Evolutionary conservation across 192 early-diverging fungal species (phyloP), one percentile per base, ranked within the genome.

Genomic region (Coemansia sp.): DNA sequence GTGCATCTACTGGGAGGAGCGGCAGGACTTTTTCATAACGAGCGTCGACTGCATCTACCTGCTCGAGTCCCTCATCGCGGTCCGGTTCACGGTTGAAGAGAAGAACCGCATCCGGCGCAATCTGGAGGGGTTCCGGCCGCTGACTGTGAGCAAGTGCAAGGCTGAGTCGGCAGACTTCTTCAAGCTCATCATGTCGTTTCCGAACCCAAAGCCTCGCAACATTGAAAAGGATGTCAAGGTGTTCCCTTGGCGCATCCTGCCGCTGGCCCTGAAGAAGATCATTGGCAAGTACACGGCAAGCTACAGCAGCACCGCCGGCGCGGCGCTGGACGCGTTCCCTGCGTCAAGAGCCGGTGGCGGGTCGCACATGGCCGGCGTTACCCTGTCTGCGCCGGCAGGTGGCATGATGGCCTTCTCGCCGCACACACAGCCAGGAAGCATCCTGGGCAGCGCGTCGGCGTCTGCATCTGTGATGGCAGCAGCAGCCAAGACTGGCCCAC

Each of bases 151-250:
- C 64, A 91, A 91, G 67, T 85, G 84, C 60, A 89, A 90, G 65
- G 69, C 85, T 3, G 86, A 91, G n/a, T 86, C 85, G 31, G 82
- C 82, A 6, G 85, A 84, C n/a, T 90, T 93, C 64, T 93, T 89
- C 77, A 87, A 84, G 67, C 66, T 86, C 58, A 89, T 93, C 65
- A 93, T 93, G 91, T 77, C 81, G 14, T 93, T 89, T 58, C 85
- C 86, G 0, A 86, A 89, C 61, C 90, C 91, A 32, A 89, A 87
- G 65, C 91, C 91, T 18, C 78, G 91, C 31, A 91, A 92, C 79
- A 92, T 91, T 57, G 90, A 91, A 76, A 93, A 93, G 70, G 90
- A 93, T 54, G 85, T 93, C 78, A 93, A 93, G 63, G 89, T 93
- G 4, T 93, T 89, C 71, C 80, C 85, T 6, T 93, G 91, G 91